phyloP scores from a whole-genome alignment of 2,329 filamentous ascomycete genomes.

The Trichoderma gracile region DNA sequence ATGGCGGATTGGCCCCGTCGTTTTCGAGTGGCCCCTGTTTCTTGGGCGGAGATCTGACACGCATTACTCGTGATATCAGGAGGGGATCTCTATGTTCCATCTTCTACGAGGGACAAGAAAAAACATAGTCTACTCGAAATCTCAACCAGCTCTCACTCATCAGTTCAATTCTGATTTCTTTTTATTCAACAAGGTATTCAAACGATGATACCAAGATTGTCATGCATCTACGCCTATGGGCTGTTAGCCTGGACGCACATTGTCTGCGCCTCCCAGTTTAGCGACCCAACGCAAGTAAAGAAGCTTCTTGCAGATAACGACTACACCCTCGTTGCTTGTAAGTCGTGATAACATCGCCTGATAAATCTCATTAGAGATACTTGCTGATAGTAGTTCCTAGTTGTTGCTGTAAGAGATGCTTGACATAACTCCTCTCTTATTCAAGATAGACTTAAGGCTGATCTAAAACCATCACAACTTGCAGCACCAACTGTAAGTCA shows the following conservation, averaged over 20 bases:
- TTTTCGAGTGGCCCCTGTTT: constrained; percentile 16
- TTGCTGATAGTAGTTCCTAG: constrained; percentile 8
- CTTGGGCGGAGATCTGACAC: constrained; percentile 1
- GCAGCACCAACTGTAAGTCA: constrained; percentile 24
- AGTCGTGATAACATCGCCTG: constrained; percentile 24
- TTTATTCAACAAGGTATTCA: background rate
- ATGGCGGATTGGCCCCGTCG: background rate
- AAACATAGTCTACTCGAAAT: background rate
- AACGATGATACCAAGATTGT: background rate
- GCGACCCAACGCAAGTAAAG: constrained; percentile 23
- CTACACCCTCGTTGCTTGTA: constrained; percentile 38
- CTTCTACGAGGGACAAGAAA: background rate
- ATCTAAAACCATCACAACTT: background rate
- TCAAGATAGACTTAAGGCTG: background rate
- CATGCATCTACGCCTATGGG: constrained; percentile 5
- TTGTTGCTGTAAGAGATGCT: constrained; percentile 26
- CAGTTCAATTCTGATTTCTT: too few species aligned
- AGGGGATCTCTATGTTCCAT: background rate
- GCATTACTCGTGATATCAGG: background rate
- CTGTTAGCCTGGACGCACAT: constrained; percentile 13
- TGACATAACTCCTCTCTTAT: background rate
- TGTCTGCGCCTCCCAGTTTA: constrained; percentile 23
- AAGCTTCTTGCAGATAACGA: constrained; percentile 27
- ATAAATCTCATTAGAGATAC: too few species aligned
- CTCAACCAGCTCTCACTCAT: background rate